These are phyloP conservation scores for Penicillium expansum DNA, from an alignment of 2,329 filamentous ascomycete genomes.

Conservation along the genomic window DNA sequence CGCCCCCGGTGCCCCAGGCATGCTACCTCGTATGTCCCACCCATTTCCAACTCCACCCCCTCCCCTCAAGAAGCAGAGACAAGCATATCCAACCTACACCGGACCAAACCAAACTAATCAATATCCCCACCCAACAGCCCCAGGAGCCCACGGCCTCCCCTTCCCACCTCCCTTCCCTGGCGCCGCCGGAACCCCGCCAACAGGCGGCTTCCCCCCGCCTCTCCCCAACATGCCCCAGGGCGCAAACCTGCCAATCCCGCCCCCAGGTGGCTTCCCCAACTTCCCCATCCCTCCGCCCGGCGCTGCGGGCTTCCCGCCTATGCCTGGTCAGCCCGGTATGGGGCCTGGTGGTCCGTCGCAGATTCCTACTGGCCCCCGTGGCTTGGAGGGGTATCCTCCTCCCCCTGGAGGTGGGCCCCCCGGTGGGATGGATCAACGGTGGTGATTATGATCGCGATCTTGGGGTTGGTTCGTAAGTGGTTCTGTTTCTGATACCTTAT, in stretches of 20 bases:
- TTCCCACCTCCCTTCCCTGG: conserved; percentile 53
- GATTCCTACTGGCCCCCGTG: conserved; percentile 30
- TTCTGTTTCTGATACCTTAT: conserved; percentile 9
- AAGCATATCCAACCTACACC: not conserved
- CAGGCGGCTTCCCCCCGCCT: conserved; percentile 35
- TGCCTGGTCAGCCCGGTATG: conserved; percentile 29
- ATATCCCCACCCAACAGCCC: conserved; percentile 41
- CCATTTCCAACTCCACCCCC: not conserved
- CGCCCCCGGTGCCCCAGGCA: conserved; percentile 41
- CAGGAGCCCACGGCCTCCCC: conserved; percentile 55
- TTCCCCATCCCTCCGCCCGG: conserved; percentile 28
- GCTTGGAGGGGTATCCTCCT: conserved; percentile 29
- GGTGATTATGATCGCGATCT: conserved; percentile 24
- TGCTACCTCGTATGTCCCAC: conserved; percentile 54
- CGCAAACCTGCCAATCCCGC: conserved; percentile 46
- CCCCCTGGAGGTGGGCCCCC: conserved; percentile 31
- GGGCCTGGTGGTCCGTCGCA: conserved; percentile 13
- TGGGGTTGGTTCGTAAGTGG: not conserved
- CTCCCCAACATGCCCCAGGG: conserved; percentile 43
- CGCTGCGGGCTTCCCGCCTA: conserved; percentile 38
- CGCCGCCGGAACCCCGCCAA: conserved; percentile 37
- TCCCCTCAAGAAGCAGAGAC: not conserved
- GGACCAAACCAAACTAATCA: conserved; percentile 10
- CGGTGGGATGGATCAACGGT: conserved; percentile 31
- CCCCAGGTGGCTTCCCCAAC: conserved; percentile 40